Base-by-base conservation (phyloP, 805 yeast genomes). In the Novakomyces olei region DNA sequence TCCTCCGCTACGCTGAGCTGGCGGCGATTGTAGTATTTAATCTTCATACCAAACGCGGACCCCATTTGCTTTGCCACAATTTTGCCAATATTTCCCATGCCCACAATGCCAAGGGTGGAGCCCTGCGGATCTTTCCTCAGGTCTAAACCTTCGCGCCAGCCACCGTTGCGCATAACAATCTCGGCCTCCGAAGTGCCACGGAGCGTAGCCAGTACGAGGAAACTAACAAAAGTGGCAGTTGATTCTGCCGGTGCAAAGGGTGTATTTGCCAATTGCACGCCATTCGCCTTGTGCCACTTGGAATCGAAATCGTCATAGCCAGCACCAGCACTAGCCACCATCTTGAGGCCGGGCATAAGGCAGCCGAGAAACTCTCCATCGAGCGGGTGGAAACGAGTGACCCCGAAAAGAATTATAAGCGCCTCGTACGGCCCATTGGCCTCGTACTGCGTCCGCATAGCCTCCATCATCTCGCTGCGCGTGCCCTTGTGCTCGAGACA, bases 1-100 rank as follows among this genome's bases (percentile, higher is more conserved):
- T 66, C 75, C 34, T 61, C 47, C 18, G 62, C 70, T 0, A 62
- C 53, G 7, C 55, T 35, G 35, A 66, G 55, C 27, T 58, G 56
- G 25, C 47, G 44, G 29, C 75, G 56, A 51, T 68, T 69, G 50
- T 67, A 52, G 51, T 69, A 69, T 32, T 61, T 44, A 39, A 66
- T 55, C 30, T 48, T 57, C 44, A 67, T 64, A 3, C 66, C 67
- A 43, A 69, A 61, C 2, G 63, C 65, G 34, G 38, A 36, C 36
- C 60, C 54, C 41, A 70, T 57, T 44, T 65, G 67, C 41, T 70
- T 57, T n/a, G 31, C 31, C 17, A 28, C 57, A 7, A 65, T 61
- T 18, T 66, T 55, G 33, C 75, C 76, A 47, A 69, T 67, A 5
- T 72, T 73, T 4, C 76, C 76, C 60, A 69, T 55, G 2, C 76